Evolutionary conservation across 805 yeast genomes (phyloP).

Genomic region (Monosporozyma servazzii): DNA sequence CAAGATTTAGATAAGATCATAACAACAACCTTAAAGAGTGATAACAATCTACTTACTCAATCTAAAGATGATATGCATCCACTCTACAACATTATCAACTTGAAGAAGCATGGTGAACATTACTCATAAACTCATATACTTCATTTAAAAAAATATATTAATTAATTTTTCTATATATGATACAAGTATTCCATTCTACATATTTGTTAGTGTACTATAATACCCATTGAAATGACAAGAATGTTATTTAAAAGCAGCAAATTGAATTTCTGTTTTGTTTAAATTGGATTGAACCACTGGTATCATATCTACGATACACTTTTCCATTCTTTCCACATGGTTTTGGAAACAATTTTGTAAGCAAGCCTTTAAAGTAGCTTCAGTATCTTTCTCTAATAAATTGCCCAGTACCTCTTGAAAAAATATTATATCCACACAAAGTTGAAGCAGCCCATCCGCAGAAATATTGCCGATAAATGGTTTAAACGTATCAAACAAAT

Average conservation of each 20-base stretch:
- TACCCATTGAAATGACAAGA: not conserved
- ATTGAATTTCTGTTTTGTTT: constrained; percentile 24
- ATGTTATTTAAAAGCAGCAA: constrained; percentile 24
- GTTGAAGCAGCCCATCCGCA: constrained; percentile 41
- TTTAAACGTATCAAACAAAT: constrained; percentile 34
- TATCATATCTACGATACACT: constrained; percentile 22
- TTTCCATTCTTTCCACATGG: constrained; percentile 16
- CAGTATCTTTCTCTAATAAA: constrained; percentile 25
- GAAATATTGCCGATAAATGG: constrained; percentile 38
- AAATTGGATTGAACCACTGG: constrained; percentile 27
- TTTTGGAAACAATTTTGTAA: constrained; percentile 29
- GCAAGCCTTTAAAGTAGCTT: constrained; percentile 24
- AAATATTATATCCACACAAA: constrained; percentile 46
- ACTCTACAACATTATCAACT: constrained; percentile 39
- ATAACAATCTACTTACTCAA: constrained; percentile 29
- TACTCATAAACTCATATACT: constrained; percentile 16
- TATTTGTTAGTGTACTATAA: not conserved
- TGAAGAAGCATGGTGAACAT: constrained; percentile 54
- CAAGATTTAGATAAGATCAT: constrained; percentile 17
- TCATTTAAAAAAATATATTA: not conserved
- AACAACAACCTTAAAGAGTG: constrained; percentile 17
- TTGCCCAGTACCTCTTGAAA: constrained; percentile 30
- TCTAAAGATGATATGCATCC: constrained; percentile 36
- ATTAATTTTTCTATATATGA: not conserved
- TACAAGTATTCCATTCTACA: not conserved